Base-by-base conservation (phyloP, 345 rosid species). In the Salix viminalis region DNA sequence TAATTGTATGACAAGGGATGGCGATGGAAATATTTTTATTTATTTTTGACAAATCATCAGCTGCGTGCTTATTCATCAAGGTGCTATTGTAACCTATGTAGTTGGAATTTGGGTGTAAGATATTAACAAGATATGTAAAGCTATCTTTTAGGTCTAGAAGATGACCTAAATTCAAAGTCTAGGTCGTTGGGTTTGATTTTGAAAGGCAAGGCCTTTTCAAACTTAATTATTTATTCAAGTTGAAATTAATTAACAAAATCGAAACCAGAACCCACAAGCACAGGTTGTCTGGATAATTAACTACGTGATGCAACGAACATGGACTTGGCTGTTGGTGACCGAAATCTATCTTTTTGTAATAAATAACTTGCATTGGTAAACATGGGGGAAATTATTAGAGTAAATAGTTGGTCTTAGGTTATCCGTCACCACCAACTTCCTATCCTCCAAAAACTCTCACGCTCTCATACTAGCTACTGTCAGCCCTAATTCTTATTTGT, bases 381-480 rank as follows among this genome's bases (percentile, higher is more conserved):
- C 62, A 71, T 68, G 75, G 69, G 75, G 42, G 66, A 67, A 70
- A 21, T 34, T 34, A 4, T 34, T 61, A 21, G 48, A 37, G 24
- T 62, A 80, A 83, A 76, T 76, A 60, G 77, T 72, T 76, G 79
- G 62, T 72, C 82, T 84, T 91, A 89, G 98, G 97, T 88, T 71
- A 90, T 77, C 98, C 56, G 80, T 78, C 84, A 67, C 89, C 88
- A 91, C 87, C 97, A 80, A 89, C 91, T 77, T 79, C 77, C 30
- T 78, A 79, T 82, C 88, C 75, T 65, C 84, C 73, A 13, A 64
- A 75, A 71, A 56, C 6, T 34, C 6, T 34, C 37, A 34, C 6
- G 5, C 37, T 34, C 37, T 34, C 37, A 34, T 5, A 34, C 37
- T 5, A 5, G 37, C 37, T 34, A 34, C 36, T 34, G 36, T 34